Percentiles rank a stretch among this genome's conserved stretches.
phyloP scores from a whole-genome alignment of 163 green algal species.

The Scenedesmus sp. region DNA sequence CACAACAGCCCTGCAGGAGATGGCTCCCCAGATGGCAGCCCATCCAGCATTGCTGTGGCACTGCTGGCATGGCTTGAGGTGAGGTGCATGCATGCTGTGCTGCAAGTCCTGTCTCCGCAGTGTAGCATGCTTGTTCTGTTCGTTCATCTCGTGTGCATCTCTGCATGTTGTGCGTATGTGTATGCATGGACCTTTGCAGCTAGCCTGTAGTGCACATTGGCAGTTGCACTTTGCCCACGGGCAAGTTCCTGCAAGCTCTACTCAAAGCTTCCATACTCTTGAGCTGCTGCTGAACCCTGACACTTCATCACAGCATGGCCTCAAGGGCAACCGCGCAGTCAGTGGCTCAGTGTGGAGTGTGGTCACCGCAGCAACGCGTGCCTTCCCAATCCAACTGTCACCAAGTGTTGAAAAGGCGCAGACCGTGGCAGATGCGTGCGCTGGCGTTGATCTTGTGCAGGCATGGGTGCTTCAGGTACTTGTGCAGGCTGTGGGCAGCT shows the following conservation, averaged over 20 bases:
- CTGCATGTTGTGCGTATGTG: not conserved
- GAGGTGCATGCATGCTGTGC: not conserved
- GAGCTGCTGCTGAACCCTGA: not conserved
- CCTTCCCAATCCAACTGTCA: slow-evolving; percentile 45
- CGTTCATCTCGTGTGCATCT: too few species aligned
- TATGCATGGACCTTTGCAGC: not conserved
- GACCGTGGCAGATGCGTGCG: not conserved
- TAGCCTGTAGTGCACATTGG: not conserved
- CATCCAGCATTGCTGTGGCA: not conserved
- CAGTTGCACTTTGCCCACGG: not conserved
- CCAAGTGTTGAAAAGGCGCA: slow-evolving; percentile 45
- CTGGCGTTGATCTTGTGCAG: not conserved
- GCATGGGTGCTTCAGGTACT: slow-evolving; percentile 3
- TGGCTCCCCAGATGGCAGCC: not conserved
- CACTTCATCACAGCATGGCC: slow-evolving; percentile 11
- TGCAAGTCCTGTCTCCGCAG: not conserved
- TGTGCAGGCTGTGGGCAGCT: not conserved
- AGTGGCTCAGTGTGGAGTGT: slow-evolving; percentile 32
- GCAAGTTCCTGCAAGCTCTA: too few species aligned
- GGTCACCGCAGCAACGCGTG: slow-evolving; percentile 19
- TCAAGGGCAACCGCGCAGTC: slow-evolving; percentile 44
- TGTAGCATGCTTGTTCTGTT: not conserved
- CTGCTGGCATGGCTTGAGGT: not conserved
- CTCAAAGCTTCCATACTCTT: too few species aligned
- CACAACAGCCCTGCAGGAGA: not conserved